Base-by-base conservation (phyloP, 106 monocot genomes). In the Acanthochlamys bracteata region DNA sequence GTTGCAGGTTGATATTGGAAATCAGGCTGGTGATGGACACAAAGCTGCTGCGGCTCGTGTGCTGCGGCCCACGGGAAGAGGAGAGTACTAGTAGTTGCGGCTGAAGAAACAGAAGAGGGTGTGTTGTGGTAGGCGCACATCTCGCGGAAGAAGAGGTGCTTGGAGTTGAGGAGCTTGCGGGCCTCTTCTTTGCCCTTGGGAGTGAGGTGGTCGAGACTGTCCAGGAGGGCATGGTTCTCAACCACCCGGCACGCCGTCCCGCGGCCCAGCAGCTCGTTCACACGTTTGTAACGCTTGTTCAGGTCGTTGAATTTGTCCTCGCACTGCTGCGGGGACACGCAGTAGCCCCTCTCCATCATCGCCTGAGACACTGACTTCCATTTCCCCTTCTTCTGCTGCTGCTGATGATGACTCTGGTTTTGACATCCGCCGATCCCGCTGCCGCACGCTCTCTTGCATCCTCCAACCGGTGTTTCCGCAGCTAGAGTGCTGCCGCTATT, bases 261-360 rank as follows among this genome's bases (percentile, higher is more conserved):
- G 55, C 65, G 75, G 14, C 94, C 94, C 17, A 95, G 79, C 57
- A 95, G 72, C 53, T 90, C 94, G 59, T 79, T 90, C 27, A 95
- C 84, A 7, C 94, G 69, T 79, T 84, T 95, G 78, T 87, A 95
- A 39, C 94, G 68, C 83, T 94, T 94, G 84, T 90, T 94, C 24
- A 94, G 78, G 56, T 94, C 93, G 61, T 94, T 94, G 78, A 94
- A 94, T 72, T 94, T 94, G 79, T 94, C 93, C 82, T 89, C 93
- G 76, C 93, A 94, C 76, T 95, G 94, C 75, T 95, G 94, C 64
- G 94, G 94, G 41, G 90, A 95, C 27, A 90, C 94, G 69, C 56
- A 75, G 77, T 81, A 82, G 1, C 84, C 94, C 63, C 79, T 83
- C 66, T 95, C 94, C 89, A 86, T 86, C 94, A 95, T 95, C 45